phyloP scores from a whole-genome alignment of 108 stramenopile genomes.

The Phaeodactylum tricornutum region DNA sequence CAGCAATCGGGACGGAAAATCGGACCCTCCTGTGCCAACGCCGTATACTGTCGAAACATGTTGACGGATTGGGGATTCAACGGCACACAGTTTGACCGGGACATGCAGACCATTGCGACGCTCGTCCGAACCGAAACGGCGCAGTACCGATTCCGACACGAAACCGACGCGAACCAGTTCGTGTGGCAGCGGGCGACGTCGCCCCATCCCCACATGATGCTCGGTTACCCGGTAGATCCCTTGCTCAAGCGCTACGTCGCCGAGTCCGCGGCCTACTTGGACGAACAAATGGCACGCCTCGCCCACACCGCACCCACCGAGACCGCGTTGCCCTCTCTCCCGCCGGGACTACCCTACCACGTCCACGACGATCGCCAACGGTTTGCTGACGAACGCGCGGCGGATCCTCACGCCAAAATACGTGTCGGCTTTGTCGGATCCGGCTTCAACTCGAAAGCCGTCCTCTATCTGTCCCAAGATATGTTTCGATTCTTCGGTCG shows the following conservation, averaged over 20 bases:
- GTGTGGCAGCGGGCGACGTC: conserved; percentile 57
- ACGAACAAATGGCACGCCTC: conserved; percentile 54
- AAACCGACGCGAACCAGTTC: conserved; percentile 15
- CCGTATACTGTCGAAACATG: conserved; percentile 62
- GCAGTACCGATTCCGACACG: conserved; percentile 23
- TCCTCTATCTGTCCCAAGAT: conserved; percentile 75
- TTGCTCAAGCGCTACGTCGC: conserved; percentile 61
- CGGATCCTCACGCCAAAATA: conserved; percentile 21
- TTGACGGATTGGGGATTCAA: conserved; percentile 71
- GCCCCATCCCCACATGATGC: conserved; percentile 55
- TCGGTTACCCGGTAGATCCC: conserved; percentile 59
- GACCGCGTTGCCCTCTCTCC: conserved; percentile 28
- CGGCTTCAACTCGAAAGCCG: conserved; percentile 81
- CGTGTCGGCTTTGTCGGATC: conserved; percentile 65
- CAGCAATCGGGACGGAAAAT: conserved; percentile 32
- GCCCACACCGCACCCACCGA: conserved; percentile 5
- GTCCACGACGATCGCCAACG: conserved; percentile 20
- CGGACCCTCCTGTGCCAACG: conserved; percentile 59
- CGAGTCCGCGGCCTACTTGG: conserved; percentile 62
- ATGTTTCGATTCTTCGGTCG: conserved; percentile 82
- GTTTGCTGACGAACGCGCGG: conserved; percentile 11
- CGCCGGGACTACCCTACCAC: conserved; percentile 55
- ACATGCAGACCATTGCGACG: conserved; percentile 44
- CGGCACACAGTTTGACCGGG: conserved; percentile 53
- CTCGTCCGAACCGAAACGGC: conserved; percentile 31